Base-by-base conservation (phyloP, 1,284 basidiomycete species). In the Ustilago shanxiensis region DNA sequence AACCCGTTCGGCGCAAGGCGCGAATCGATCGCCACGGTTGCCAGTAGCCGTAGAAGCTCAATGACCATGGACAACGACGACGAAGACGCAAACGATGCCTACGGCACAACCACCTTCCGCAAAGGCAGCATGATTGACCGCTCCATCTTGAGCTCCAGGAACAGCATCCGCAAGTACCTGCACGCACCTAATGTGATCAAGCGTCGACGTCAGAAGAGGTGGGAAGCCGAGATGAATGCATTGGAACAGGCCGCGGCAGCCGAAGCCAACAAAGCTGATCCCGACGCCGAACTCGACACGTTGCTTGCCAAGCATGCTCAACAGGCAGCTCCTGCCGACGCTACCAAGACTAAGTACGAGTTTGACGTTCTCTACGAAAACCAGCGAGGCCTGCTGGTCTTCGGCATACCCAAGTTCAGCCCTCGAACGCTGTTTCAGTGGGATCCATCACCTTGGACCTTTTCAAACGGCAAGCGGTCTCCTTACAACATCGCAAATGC, bases 361-460 rank as follows among this genome's bases (percentile, higher is more conserved):
- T 85, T 83, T 47, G 84, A 85, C 60, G 75, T 85, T 39, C 73
- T 85, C 22, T 83, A 85, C 58, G 84, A 85, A 52, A 85, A 85
- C 49, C 82, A 85, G 67, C 71, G 83, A 18, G 82, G 82, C 6
- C 56, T 84, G 53, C 79, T 85, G 14, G 75, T 84, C 5, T 85
- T 85, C 60, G 83, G 83, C 28, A 67, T 85, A 11, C 79, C 83
- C 26, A 85, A 85, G 33, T 85, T 85, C 72, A 82, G 79, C 56
- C 72, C 82, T 3, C 61, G 80, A 24, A 80, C 78, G 37, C 78
- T 85, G 20, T 82, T 84, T 54, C 68, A 82, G 33, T 79, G 78
- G 71, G 84, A 85, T 41, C 84, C 84, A 2, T 79, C 80, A 16
- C 81, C 84, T 2, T 85, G 84, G 84, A 82, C 79, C 0, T 77